phyloP scores from a whole-genome alignment of 2,329 filamentous ascomycete species.

The Diplodia corticola region DNA sequence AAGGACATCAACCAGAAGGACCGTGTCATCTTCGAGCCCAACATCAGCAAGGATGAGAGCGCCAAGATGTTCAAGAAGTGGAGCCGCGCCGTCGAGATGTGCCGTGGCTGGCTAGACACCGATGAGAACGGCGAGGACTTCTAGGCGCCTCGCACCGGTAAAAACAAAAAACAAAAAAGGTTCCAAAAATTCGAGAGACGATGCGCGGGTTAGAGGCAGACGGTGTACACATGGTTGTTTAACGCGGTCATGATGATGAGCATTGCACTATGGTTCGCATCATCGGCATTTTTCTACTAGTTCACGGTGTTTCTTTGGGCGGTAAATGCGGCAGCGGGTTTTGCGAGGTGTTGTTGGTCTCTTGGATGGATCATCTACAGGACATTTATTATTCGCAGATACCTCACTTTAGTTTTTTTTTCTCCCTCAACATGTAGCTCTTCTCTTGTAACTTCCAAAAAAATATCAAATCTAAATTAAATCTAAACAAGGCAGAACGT shows the following conservation, averaged over 20 bases:
- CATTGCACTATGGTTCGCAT: constrained; percentile 15
- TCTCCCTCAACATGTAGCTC: background rate
- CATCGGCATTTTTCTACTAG: background rate
- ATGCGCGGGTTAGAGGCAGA: background rate
- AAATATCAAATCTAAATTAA: background rate
- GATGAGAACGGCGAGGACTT: constrained; percentile 32
- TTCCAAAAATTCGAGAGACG: background rate
- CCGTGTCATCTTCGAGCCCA: constrained; percentile 68
- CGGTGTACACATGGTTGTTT: background rate
- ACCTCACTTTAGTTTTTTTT: background rate
- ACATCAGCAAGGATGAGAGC: constrained; percentile 60
- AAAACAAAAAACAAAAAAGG: background rate
- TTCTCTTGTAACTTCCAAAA: background rate
- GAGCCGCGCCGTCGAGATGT: constrained; percentile 78
- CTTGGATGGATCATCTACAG: background rate
- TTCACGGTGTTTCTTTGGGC: background rate
- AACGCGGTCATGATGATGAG: constrained; percentile 17
- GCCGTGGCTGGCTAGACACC: constrained; percentile 66
- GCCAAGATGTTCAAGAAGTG: constrained; percentile 67
- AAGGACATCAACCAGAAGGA: constrained; percentile 70
- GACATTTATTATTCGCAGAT: background rate
- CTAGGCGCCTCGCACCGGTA: background rate
- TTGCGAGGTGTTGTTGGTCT: constrained; percentile 7
- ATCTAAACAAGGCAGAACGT: background rate
- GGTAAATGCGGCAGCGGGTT: background rate